These are phyloP conservation scores for Tuber borchii DNA, from an alignment of 495 filamentous ascomycete genomes.

Conservation along the genomic window DNA sequence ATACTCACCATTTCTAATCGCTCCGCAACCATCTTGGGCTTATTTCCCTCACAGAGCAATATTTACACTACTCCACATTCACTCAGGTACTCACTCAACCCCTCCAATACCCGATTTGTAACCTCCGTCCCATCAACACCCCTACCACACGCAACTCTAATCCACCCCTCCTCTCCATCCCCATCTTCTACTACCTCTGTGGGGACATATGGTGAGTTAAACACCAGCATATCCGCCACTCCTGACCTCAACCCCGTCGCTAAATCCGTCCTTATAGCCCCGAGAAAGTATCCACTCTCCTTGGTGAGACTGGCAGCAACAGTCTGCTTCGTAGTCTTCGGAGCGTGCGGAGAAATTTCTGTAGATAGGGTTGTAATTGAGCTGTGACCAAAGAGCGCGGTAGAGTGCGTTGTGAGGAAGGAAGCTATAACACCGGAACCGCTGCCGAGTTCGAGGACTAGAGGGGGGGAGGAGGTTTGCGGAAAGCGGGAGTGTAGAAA, in stretches of 20 bases:
- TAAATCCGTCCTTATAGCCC: slow-evolving; percentile 61
- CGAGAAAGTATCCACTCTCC: slow-evolving; percentile 48
- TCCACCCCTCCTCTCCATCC: slow-evolving; percentile 44
- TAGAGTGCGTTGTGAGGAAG: slow-evolving; percentile 71
- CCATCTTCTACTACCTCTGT: slow-evolving; percentile 60
- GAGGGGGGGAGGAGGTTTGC: slow-evolving; percentile 45
- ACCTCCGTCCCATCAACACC: slow-evolving; percentile 87
- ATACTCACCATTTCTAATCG: slow-evolving; percentile 51
- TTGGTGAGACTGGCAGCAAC: slow-evolving; percentile 45
- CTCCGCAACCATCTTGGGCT: slow-evolving; percentile 65
- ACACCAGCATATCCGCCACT: slow-evolving; percentile 74
- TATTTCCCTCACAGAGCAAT: slow-evolving; percentile 81
- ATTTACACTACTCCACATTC: slow-evolving; percentile 75
- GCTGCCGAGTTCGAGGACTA: slow-evolving; percentile 79
- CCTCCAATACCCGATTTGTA: slow-evolving; percentile 67
- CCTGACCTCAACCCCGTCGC: slow-evolving; percentile 51
- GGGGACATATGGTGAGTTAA: slow-evolving; percentile 96
- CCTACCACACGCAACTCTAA: slow-evolving; percentile 83
- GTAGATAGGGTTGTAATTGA: slow-evolving; percentile 66
- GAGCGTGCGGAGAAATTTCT: slow-evolving; percentile 79
- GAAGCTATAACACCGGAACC: slow-evolving; percentile 87
- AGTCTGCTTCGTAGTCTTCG: slow-evolving; percentile 59
- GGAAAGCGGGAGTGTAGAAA: slow-evolving; percentile 65
- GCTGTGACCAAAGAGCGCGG: slow-evolving; percentile 61
- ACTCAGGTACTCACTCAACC: slow-evolving; percentile 58